These are phyloP conservation scores for Amanita rubescens DNA, from an alignment of 768 basidiomycete genomes.

Conservation along the genomic window DNA sequence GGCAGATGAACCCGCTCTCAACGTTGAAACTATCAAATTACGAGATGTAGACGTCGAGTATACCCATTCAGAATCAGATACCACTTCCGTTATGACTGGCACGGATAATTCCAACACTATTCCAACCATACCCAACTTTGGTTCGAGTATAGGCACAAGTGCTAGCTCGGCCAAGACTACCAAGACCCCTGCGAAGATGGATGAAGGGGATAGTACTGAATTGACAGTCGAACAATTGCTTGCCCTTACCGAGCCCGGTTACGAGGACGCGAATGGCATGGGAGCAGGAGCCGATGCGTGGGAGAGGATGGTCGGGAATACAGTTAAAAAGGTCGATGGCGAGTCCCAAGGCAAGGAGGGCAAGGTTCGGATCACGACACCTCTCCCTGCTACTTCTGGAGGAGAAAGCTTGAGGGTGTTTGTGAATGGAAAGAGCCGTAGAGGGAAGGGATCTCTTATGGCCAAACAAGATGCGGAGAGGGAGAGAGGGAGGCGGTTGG, in stretches of 20 bases:
- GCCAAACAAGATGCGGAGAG: neutral
- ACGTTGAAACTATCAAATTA: neutral
- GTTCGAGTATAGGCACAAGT: too few relatives aligned
- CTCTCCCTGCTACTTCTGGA: too few relatives aligned
- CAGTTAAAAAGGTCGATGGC: constrained; percentile 1
- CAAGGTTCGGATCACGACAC: too few relatives aligned
- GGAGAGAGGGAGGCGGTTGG: neutral
- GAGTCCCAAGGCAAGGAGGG: too few relatives aligned
- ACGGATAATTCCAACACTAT: too few relatives aligned
- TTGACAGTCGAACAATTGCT: neutral
- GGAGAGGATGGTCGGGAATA: neutral
- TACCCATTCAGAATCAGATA: too few relatives aligned
- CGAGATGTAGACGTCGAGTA: too few relatives aligned
- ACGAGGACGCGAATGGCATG: too few relatives aligned
- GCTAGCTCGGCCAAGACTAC: too few relatives aligned
- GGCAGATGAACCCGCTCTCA: neutral
- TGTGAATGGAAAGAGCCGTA: neutral
- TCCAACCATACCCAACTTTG: too few relatives aligned
- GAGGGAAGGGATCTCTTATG: neutral
- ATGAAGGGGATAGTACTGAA: neutral
- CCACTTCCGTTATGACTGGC: too few relatives aligned
- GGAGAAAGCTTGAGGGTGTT: too few relatives aligned
- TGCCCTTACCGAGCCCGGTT: neutral
- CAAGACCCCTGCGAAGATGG: neutral
- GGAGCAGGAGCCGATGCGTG: neutral